phyloP scores from a whole-genome alignment of 2,329 filamentous ascomycete genomes.

The Penicillium sp. region DNA sequence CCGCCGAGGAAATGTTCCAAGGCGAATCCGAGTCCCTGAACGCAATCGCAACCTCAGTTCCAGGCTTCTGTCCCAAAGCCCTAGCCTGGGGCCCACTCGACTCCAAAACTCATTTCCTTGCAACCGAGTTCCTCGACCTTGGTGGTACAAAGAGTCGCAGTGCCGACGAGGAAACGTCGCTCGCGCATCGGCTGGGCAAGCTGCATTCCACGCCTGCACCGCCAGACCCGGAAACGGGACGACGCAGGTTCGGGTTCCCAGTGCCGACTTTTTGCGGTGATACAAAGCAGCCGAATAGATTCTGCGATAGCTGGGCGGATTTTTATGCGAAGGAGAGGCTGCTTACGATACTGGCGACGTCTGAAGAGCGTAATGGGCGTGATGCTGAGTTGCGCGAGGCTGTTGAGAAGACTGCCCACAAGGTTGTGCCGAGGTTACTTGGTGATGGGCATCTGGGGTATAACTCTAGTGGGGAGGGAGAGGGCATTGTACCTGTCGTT shows the following conservation, averaged over 20 bases:
- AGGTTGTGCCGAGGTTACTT: slow-evolving; percentile 73
- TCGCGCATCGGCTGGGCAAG: slow-evolving; percentile 73
- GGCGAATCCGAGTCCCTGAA: slow-evolving; percentile 83
- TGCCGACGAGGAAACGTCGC: slow-evolving; percentile 41
- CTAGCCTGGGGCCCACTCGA: slow-evolving; percentile 65
- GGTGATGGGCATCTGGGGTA: slow-evolving; percentile 62
- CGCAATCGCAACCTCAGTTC: slow-evolving; percentile 68
- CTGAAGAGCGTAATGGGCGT: slow-evolving; percentile 58
- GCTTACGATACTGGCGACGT: slow-evolving; percentile 58
- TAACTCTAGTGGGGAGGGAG: slow-evolving; percentile 40
- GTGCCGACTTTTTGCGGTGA: slow-evolving; percentile 82
- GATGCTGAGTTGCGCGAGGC: slow-evolving; percentile 60
- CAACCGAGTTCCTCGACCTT: slow-evolving; percentile 77
- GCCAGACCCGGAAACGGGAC: slow-evolving; percentile 24
- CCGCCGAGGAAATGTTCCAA: slow-evolving; percentile 43
- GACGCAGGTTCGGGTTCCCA: slow-evolving; percentile 73
- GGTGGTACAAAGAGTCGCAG: slow-evolving; percentile 46
- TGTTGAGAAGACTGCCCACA: slow-evolving; percentile 60
- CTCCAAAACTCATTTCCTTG: slow-evolving; percentile 51
- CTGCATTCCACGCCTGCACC: slow-evolving; percentile 75
- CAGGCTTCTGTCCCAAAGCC: slow-evolving; percentile 70
- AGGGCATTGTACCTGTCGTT: slow-evolving; percentile 68
- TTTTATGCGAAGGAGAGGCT: slow-evolving; percentile 80
- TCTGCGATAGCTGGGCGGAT: slow-evolving; percentile 69
- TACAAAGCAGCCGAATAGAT: slow-evolving; percentile 76